A percentile compares a stretch with the other conserved stretches of the same genome.
These are phyloP conservation scores for Fusarium azukiicola DNA, from an alignment of 2,329 filamentous ascomycete species.

Conservation along the genomic window DNA sequence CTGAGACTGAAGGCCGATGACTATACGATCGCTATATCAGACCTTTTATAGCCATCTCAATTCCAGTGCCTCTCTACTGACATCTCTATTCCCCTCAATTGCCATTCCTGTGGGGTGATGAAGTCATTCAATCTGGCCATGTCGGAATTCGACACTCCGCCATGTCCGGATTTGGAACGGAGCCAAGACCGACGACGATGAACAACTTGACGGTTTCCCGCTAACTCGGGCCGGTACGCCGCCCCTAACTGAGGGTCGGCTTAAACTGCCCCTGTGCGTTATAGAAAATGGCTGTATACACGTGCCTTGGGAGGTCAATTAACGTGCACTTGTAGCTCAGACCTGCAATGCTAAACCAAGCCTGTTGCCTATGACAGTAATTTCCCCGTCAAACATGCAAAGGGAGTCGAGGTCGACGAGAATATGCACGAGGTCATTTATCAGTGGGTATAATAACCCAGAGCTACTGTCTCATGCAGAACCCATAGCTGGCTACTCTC, in stretches of 20 bases:
- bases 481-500: too few species aligned
- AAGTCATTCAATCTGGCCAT: slow-evolving; percentile 35
- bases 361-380: too few species aligned
- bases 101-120: slow-evolving; percentile 22
- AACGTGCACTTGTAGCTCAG: too few species aligned
- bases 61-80: neutral
- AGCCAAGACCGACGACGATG: neutral
- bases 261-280: neutral
- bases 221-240: neutral
- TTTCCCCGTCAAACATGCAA: too few species aligned
- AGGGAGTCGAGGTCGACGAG: too few species aligned
- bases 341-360: too few species aligned
- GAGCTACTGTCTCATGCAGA: too few species aligned
- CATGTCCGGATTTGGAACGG: slow-evolving; percentile 39
- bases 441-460: too few species aligned
- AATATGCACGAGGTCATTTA: too few species aligned
- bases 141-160: slow-evolving; percentile 42
- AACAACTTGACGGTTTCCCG: neutral
- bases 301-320: neutral
- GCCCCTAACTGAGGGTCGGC: neutral
- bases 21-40: neutral
- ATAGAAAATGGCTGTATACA: slow-evolving; percentile 5
- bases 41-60: slow-evolving; percentile 32
- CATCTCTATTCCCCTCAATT: slow-evolving; percentile 25
- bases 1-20: neutral